Evolutionary conservation across 1,139 yeast genomes (phyloP).

Genomic region (Yamadazyma triangularis): DNA sequence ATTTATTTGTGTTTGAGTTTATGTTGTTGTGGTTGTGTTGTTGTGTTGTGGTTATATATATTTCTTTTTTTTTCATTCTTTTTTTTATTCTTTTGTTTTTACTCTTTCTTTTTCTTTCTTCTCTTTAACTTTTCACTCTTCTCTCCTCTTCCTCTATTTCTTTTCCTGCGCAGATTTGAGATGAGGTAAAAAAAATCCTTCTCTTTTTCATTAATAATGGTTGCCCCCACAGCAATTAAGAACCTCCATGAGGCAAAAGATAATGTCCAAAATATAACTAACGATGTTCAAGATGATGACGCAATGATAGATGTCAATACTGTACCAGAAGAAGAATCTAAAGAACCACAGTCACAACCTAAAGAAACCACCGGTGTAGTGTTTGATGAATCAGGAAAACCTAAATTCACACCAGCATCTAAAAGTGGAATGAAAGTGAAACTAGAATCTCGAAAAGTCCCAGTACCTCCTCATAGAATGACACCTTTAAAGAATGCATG

Average conservation of each 20-base stretch:
- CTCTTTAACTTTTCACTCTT: no score
- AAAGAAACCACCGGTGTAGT: slow-evolving; percentile 51
- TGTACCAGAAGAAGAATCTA: slow-evolving; percentile 25
- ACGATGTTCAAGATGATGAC: slow-evolving; percentile 45
- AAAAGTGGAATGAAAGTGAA: slow-evolving; percentile 66
- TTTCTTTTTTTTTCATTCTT: no score
- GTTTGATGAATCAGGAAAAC: slow-evolving; percentile 85
- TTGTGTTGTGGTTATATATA: no score
- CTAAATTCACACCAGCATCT: slow-evolving; percentile 76
- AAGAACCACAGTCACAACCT: slow-evolving; percentile 13
- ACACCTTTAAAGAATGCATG: slow-evolving; percentile 84
- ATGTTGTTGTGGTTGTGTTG: no score
- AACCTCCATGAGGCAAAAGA: slow-evolving; percentile 3
- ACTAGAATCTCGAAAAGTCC: slow-evolving; percentile 79
- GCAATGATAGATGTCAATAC: slow-evolving; percentile 66
- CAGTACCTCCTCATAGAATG: slow-evolving; percentile 97
- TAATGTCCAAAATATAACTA: slow-evolving; percentile 4
- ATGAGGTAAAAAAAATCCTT: slow-evolving; percentile 13
- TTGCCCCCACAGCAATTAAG: slow-evolving; percentile 68
- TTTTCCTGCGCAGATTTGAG: slow-evolving; percentile 5
- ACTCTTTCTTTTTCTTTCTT: no score
- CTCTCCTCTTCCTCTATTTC: neutral
- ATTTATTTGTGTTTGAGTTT: no score
- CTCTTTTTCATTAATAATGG: slow-evolving; percentile 36
- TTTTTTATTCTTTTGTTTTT: no score